Percentiles rank a stretch among this genome's conserved stretches.
phyloP scores from a whole-genome alignment of 2,329 filamentous ascomycete species.

The Sporothrix mexicana region DNA sequence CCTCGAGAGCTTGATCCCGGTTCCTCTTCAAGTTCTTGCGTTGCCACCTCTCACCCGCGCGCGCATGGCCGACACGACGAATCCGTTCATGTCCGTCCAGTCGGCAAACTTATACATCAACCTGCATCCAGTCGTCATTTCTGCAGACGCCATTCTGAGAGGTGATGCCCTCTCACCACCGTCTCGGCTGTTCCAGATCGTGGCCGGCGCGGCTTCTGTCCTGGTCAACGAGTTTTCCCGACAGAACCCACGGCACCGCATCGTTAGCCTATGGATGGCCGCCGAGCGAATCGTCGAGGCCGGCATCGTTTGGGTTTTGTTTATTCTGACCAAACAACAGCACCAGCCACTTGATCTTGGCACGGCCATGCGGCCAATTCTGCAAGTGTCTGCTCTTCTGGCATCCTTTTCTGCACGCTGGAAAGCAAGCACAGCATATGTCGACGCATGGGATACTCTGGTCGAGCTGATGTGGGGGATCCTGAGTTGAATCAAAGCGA shows the following conservation, averaged over 20 bases:
- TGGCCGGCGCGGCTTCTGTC: not conserved
- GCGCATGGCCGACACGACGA: not conserved
- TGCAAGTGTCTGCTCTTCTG: not conserved
- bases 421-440: not conserved
- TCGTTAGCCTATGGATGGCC: slow-evolving; percentile 8
- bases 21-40: not conserved
- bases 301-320: not conserved
- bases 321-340: not conserved
- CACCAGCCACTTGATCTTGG: not conserved
- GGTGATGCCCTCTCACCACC: not conserved
- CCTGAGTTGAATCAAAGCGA: not conserved
- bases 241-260: not conserved
- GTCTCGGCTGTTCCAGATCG: not conserved
- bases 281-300: slow-evolving; percentile 11
- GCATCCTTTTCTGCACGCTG: slow-evolving; percentile 9
- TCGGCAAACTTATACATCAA: not conserved
- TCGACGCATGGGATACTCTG: slow-evolving; percentile 8
- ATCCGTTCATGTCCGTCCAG: not conserved
- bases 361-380: slow-evolving; percentile 10
- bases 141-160: not conserved
- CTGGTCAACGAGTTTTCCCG: not conserved
- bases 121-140: not conserved
- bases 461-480: slow-evolving; percentile 12
- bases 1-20: not conserved
- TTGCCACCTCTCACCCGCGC: not conserved